A percentile compares a stretch with the other conserved stretches of the same genome.
phyloP scores from a whole-genome alignment of 371 early-diverging fungal species.

The Mucor racemosus region DNA sequence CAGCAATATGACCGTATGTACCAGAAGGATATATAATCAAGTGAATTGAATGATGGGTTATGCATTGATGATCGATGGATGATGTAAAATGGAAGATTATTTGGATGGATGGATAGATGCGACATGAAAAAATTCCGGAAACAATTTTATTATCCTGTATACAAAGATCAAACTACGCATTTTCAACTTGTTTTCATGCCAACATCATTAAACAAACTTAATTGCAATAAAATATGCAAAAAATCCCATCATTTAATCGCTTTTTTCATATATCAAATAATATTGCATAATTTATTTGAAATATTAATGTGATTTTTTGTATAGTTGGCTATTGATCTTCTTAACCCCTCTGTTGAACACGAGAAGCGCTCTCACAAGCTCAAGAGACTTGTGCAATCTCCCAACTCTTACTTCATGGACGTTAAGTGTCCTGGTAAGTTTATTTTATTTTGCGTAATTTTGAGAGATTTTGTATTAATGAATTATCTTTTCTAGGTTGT shows the following conservation, averaged over 20 bases:
- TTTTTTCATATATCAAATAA: background rate
- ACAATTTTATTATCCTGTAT: background rate
- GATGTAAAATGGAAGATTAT: constrained; percentile 11
- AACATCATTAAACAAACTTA: background rate
- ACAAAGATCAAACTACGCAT: background rate
- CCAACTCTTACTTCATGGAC: constrained; percentile 99
- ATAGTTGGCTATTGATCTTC: constrained; percentile 97
- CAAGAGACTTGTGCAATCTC: constrained; percentile 98
- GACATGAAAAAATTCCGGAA: background rate
- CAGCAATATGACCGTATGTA: constrained; percentile 50
- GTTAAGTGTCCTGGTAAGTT: constrained; percentile 94
- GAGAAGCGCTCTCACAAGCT: constrained; percentile 97
- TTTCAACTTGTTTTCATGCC: no score
- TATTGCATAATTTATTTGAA: background rate
- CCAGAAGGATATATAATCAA: background rate
- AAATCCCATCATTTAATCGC: background rate
- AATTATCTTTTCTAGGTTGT: constrained; percentile 71
- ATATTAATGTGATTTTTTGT: constrained; percentile 12
- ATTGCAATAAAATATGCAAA: background rate
- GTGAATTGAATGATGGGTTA: constrained; percentile 5
- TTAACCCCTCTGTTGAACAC: constrained; percentile 94
- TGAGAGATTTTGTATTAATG: background rate
- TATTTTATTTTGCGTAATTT: background rate
- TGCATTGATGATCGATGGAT: constrained; percentile 5
- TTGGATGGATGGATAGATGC: constrained; percentile 41